Percentiles rank a stretch among this genome's conserved stretches.
phyloP scores from a whole-genome alignment of 2,329 filamentous ascomycete species.

The Colletotrichum paranaense region DNA sequence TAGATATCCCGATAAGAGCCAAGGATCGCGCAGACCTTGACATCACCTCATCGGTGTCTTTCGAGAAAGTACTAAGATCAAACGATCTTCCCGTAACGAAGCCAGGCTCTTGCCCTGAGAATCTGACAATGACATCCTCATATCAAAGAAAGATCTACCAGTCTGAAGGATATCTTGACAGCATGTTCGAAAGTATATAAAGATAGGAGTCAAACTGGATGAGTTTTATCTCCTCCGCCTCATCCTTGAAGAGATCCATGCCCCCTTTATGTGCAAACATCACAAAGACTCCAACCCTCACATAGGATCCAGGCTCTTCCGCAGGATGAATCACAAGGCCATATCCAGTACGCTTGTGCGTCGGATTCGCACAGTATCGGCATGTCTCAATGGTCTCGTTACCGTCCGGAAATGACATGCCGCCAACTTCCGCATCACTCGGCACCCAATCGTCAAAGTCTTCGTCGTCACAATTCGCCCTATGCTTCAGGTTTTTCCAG shows the following conservation, averaged over 20 bases:
- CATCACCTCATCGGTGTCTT: too few species aligned
- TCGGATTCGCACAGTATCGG: not conserved
- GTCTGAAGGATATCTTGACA: not conserved
- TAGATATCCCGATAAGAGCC: too few species aligned
- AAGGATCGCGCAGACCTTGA: too few species aligned
- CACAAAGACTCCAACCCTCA: not conserved
- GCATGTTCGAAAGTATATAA: not conserved
- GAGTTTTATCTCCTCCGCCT: not conserved
- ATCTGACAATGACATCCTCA: too few species aligned
- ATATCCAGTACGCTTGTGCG: fast-evolving
- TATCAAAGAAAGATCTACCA: fast-evolving
- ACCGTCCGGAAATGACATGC: fast-evolving
- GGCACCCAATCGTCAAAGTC: not conserved
- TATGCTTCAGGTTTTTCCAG: fast-evolving
- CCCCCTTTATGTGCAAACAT: not conserved
- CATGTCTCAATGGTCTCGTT: fast-evolving
- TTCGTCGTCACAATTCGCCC: not conserved
- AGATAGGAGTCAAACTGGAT: not conserved
- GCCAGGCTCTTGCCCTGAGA: too few species aligned
- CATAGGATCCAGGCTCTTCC: not conserved
- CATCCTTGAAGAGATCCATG: not conserved
- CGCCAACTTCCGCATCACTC: fast-evolving
- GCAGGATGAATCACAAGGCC: not conserved
- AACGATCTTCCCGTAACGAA: too few species aligned
- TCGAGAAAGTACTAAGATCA: too few species aligned